Conservation (phyloP, 2,329 filamentous ascomycete genomes). For the Penicillium sp. region DNA sequence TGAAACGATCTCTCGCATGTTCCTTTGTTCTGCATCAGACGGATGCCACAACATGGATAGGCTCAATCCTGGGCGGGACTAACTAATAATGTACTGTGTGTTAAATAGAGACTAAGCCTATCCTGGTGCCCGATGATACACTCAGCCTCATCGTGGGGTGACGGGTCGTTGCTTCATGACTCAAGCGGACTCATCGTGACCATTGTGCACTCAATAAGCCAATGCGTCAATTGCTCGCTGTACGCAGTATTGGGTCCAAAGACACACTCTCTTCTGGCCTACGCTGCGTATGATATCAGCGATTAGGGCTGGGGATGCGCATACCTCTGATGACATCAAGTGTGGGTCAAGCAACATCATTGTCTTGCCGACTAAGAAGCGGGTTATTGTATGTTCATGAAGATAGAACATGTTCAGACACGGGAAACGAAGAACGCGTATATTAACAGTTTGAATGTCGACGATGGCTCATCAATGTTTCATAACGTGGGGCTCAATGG, state of each 20-base stretch:
- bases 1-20: no score
- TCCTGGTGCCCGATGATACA: constrained; percentile 2
- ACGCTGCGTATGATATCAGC: constrained; percentile 1
- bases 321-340: constrained; percentile 8
- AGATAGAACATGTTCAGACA: neutral
- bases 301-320: constrained; percentile 6
- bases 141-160: constrained; percentile 3
- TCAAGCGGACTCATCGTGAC: constrained; percentile 1
- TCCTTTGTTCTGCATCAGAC: no score
- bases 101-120: constrained; percentile 3
- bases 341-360: constrained; percentile 7
- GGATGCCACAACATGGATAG: neutral
- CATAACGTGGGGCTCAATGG: neutral
- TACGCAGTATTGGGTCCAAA: neutral
- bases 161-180: neutral
- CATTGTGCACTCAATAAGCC: neutral
- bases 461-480: neutral
- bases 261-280: no score
- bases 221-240: neutral
- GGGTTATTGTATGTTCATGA: neutral
- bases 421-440: neutral
- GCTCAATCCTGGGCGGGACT: neutral
- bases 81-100: no score
- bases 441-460: neutral
- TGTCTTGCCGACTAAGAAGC: neutral